Percentiles rank a stretch among this genome's conserved stretches.
phyloP scores from a whole-genome alignment of 2,329 filamentous ascomycete genomes.

The Ceratocystis huliohia region DNA sequence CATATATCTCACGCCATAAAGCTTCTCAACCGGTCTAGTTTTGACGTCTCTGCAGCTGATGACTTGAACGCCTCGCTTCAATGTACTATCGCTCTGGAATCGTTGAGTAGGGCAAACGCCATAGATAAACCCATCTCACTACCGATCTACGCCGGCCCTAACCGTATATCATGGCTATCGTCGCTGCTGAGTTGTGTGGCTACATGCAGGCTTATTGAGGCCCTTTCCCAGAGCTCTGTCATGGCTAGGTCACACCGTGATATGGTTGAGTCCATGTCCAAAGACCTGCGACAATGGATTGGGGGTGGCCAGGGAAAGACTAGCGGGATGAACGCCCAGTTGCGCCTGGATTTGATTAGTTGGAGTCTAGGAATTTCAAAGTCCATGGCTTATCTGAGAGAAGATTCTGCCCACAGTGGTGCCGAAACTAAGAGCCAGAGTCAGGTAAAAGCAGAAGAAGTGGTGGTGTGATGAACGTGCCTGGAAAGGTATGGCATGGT shows the following conservation, averaged over 20 bases:
- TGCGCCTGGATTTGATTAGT: constrained; percentile 43
- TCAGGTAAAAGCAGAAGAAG: not conserved
- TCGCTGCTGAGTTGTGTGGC: constrained; percentile 48
- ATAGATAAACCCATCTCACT: constrained; percentile 27
- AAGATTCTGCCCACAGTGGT: constrained; percentile 47
- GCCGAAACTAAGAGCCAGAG: constrained; percentile 34
- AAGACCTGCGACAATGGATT: constrained; percentile 48
- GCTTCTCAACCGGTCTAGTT: constrained; percentile 30
- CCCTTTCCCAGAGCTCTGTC: constrained; percentile 36
- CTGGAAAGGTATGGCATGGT: not conserved
- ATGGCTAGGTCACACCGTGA: constrained; percentile 36
- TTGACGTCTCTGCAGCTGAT: not conserved
- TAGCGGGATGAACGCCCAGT: constrained; percentile 37
- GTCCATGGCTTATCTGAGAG: constrained; percentile 45
- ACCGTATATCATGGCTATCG: constrained; percentile 31
- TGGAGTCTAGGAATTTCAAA: constrained; percentile 45
- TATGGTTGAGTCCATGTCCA: constrained; percentile 44
- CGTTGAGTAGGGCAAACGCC: constrained; percentile 36
- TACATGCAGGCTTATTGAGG: constrained; percentile 45
- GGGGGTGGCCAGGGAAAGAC: constrained; percentile 40
- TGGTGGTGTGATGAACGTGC: not conserved
- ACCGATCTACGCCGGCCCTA: constrained; percentile 22
- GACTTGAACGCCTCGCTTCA: constrained; percentile 46
- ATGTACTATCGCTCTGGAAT: constrained; percentile 48
- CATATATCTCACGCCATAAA: constrained; percentile 46